These are phyloP conservation scores for Moricandia arvensis DNA, from an alignment of 345 rosid species.

Conservation along the genomic window DNA sequence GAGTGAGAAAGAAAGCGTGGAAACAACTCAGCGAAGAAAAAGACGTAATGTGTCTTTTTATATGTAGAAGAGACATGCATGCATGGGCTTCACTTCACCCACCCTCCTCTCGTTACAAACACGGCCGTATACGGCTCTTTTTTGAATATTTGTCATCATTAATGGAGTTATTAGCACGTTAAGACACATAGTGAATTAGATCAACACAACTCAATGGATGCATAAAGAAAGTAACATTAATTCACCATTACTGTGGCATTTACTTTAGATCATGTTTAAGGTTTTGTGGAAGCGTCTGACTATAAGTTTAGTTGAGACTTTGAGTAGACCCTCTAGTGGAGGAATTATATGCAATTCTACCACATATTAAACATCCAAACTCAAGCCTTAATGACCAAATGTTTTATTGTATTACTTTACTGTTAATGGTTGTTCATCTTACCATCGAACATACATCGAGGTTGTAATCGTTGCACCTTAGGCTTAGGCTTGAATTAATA, in stretches of 20 bases:
- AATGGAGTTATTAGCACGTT: not conserved
- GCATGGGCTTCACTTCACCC: constrained; percentile 29
- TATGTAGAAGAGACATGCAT: constrained; percentile 31
- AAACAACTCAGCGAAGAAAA: constrained; percentile 27
- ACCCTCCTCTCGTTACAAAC: constrained; percentile 2
- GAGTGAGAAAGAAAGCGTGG: not conserved
- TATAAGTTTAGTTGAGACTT: not conserved
- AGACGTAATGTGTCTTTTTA: constrained; percentile 32
- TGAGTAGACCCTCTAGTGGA: not conserved
- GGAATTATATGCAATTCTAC: not conserved
- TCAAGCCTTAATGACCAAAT: not conserved
- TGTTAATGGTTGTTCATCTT: too few relatives aligned
- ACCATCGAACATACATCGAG: too few relatives aligned
- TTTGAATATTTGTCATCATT: not conserved
- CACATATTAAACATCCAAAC: not conserved
- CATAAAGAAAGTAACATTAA: not conserved
- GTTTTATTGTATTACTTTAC: too few relatives aligned
- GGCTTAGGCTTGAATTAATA: too few relatives aligned
- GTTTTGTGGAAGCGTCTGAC: not conserved
- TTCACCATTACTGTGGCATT: not conserved
- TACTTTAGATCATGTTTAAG: not conserved
- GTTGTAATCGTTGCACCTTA: too few relatives aligned
- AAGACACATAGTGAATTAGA: not conserved
- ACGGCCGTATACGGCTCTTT: not conserved
- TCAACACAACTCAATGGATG: not conserved